Evolutionary conservation across 345 rosid species (phyloP).

Genomic region (Heritiera littoralis): DNA sequence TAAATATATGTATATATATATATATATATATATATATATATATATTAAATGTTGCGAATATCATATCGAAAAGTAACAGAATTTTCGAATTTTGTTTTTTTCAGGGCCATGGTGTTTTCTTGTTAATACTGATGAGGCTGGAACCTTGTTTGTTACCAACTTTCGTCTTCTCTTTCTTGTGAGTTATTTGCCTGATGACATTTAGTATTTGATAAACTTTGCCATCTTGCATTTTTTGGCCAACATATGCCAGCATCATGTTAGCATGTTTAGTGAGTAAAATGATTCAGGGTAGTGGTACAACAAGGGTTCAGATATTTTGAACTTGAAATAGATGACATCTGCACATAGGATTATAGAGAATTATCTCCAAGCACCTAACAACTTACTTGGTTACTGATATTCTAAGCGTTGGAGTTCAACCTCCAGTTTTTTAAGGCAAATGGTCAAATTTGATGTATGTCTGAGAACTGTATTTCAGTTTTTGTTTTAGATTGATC

Average conservation of each 20-base stretch:
- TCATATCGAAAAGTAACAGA: not conserved
- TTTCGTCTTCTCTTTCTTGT: conserved; percentile 94
- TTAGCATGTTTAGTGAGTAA: conserved; percentile 8
- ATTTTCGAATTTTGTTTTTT: conserved; percentile 25
- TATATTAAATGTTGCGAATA: not conserved
- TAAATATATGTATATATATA: not conserved
- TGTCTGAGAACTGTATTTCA: not conserved
- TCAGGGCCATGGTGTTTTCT: conserved; percentile 85
- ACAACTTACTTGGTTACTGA: not conserved
- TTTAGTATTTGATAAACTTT: conserved; percentile 8
- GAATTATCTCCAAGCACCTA: not conserved
- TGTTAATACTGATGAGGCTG: conserved; percentile 79
- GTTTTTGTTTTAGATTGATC: not conserved
- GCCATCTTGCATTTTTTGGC: conserved; percentile 11
- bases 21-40: not conserved
- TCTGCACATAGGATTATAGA: not conserved
- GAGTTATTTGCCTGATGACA: conserved; percentile 27
- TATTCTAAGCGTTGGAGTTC: not conserved
- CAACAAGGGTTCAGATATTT: not conserved
- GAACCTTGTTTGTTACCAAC: conserved; percentile 83
- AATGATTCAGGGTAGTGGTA: not conserved
- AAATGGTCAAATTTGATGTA: not conserved
- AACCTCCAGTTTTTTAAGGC: not conserved
- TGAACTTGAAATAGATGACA: not conserved
- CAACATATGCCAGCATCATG: not conserved